phyloP scores from a whole-genome alignment of 2,329 filamentous ascomycete species.

The Exophiala viscosa region DNA sequence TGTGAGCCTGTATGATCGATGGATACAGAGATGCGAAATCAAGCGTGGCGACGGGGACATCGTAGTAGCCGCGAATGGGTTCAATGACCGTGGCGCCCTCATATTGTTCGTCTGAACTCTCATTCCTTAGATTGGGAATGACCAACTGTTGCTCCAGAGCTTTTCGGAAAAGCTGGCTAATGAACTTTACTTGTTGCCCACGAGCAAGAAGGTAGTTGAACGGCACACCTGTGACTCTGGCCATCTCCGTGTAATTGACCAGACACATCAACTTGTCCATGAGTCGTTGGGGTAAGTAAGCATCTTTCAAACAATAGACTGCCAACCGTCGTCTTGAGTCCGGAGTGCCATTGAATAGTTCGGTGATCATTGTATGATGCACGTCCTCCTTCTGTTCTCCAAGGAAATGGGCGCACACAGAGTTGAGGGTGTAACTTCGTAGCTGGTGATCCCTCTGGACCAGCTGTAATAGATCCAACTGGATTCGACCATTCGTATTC shows the following conservation, averaged over 20 bases:
- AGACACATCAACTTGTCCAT: conserved; percentile 98
- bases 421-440: conserved; percentile 95
- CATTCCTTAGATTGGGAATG: conserved; percentile 76
- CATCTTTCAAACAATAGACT: conserved; percentile 96
- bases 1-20: conserved; percentile 98
- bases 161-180: conserved; percentile 95
- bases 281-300: conserved; percentile 85
- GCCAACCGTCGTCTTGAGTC: conserved; percentile 88
- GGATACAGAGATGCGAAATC: conserved; percentile 99
- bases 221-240: conserved; percentile 95
- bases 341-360: conserved; percentile 91
- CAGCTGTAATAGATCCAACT: conserved; percentile 89
- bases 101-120: conserved; percentile 79
- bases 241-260: conserved; percentile 99
- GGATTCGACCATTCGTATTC: conserved; percentile 89
- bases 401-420: conserved; percentile 88
- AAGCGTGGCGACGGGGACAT: conserved; percentile 89
- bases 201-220: conserved; percentile 91
- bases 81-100: conserved; percentile 98
- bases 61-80: conserved; percentile 86
- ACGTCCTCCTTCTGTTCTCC: conserved; percentile 99
- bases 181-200: conserved; percentile 95
- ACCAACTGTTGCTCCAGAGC: conserved; percentile 89
- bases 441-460: conserved; percentile 93
- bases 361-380: conserved; percentile 98